Base-by-base conservation (phyloP, 2,329 filamentous ascomycete species). In the Penicillium thymicola region DNA sequence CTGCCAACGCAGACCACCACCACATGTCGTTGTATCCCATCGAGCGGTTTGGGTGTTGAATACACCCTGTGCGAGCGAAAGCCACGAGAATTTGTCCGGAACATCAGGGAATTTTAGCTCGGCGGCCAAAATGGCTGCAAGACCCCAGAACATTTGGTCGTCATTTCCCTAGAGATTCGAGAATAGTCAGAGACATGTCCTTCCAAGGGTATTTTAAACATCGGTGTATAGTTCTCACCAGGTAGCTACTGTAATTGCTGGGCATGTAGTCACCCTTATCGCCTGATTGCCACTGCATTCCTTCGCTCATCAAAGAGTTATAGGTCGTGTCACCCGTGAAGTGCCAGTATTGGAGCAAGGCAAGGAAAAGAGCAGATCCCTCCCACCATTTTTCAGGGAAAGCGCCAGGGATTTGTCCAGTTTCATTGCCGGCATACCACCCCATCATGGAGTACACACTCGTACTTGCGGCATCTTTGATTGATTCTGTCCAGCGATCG, bases 371-470 rank as follows among this genome's bases (percentile, higher is more conserved):
- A 14, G 85, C 84, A 51, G 85, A 84, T 5, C 84, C 85, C 69
- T 90, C 85, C 87, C 87, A 90, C 87, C 87, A 90, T 78, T 89
- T 89, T 70, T 87, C 88, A 3, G 85, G 84, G 32, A 92, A 75
- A 54, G 81, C 73, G 45, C 82, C 82, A 9, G 80, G 81, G 21
- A 55, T 55, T 36, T 75, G 73, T 16, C 79, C 80, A 1, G 80
- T 76, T 45, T 76, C 64, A 58, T 84, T 81, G 18, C 82, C 82
- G 38, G 71, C 73, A 66, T 85, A 85, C 62, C 78, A 81, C 18
- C 67, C 67, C 72, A 83, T 76, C 73, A 83, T 78, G 44, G 79
- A 78, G 55, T 78, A 72, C 4, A 80, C 80, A 21, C 72, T 68
- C 13, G 69, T 70, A 13, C 64, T 66, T 6, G 78, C 77, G 25